Percentiles rank a stretch among this genome's conserved stretches.
Conservation (phyloP, 2,329 filamentous ascomycete genomes). For the Talaromyces piceae region DNA sequence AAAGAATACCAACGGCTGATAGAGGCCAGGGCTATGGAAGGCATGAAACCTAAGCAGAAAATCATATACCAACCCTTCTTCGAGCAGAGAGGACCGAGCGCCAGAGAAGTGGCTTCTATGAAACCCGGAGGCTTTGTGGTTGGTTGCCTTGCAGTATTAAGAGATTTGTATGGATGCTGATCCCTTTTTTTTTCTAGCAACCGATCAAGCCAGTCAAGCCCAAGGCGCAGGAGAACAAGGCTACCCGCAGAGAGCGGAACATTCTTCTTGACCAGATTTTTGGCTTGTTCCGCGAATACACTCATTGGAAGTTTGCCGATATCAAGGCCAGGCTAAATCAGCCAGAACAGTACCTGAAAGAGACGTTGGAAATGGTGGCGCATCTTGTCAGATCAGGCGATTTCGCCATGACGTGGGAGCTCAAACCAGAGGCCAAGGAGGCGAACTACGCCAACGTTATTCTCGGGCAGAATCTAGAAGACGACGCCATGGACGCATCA, state of each 20-base stretch:
- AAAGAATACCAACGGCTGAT: slow-evolving; percentile 60
- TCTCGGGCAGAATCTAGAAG: slow-evolving; percentile 45
- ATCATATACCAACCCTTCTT: slow-evolving; percentile 44
- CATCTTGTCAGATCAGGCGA: slow-evolving; percentile 73
- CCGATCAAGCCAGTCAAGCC: slow-evolving; percentile 46
- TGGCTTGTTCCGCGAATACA: slow-evolving; percentile 72
- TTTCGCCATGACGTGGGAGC: slow-evolving; percentile 78
- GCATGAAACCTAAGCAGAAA: slow-evolving; percentile 53
- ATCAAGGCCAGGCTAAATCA: slow-evolving; percentile 72
- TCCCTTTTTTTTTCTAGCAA: slow-evolving; percentile 24
- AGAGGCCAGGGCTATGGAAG: slow-evolving; percentile 49
- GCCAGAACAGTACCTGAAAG: slow-evolving; percentile 86
- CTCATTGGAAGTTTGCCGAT: slow-evolving; percentile 90
- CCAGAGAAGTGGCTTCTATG: slow-evolving; percentile 45
- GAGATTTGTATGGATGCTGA: not conserved
- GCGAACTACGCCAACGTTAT: slow-evolving; percentile 40
- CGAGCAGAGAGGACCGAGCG: slow-evolving; percentile 48
- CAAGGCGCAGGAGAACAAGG: slow-evolving; percentile 65
- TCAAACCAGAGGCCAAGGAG: slow-evolving; percentile 63
- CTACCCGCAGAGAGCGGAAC: slow-evolving; percentile 80
- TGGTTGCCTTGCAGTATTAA: slow-evolving; percentile 15
- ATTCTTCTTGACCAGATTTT: slow-evolving; percentile 82
- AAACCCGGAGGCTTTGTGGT: slow-evolving; percentile 38
- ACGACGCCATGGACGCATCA: slow-evolving; percentile 44
- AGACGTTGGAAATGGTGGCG: slow-evolving; percentile 75